Conservation (phyloP, 2,329 filamentous ascomycete genomes). For the Aulographum hederae region DNA sequence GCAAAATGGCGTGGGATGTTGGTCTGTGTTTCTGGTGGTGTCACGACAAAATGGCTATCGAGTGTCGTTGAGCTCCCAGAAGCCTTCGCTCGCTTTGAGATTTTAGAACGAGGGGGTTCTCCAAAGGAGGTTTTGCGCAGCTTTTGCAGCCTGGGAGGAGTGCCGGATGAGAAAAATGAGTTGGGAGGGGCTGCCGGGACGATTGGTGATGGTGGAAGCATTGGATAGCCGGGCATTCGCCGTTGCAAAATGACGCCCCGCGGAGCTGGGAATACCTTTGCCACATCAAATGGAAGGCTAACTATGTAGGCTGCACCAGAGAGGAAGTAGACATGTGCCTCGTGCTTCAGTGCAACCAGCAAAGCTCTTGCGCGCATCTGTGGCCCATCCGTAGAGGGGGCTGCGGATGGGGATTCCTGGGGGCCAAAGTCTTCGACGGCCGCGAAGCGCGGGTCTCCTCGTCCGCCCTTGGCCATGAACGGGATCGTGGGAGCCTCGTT, state of each 20-base stretch:
- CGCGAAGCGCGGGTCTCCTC: no score
- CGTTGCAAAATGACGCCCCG: conserved; percentile 74
- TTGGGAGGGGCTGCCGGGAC: conserved; percentile 50
- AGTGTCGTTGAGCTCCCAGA: neutral
- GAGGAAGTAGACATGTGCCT: conserved; percentile 86
- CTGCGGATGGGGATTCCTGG: conserved; percentile 7
- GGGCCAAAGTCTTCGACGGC: neutral
- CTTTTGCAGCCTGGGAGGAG: no score
- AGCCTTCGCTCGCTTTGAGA: no score
- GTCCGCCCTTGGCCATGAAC: conserved; percentile 6
- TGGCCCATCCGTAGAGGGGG: no score
- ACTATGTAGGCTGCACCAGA: conserved; percentile 75
- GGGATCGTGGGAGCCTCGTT: conserved; percentile 5
- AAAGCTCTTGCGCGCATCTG: conserved; percentile 37
- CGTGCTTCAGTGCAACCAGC: conserved; percentile 80
- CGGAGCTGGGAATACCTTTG: conserved; percentile 66
- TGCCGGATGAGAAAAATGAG: conserved; percentile 61
- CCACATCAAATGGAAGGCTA: conserved; percentile 87
- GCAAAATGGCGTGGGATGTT: conserved; percentile 62
- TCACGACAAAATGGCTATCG: neutral
- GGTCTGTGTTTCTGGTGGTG: conserved; percentile 17
- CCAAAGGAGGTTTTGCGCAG: no score
- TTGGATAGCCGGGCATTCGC: conserved; percentile 41
- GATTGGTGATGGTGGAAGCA: conserved; percentile 16
- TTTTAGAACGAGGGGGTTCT: no score